Evolutionary conservation across 2,329 filamentous ascomycete species (phyloP).

Genomic region (Aspergillus fumigatiaffinis): DNA sequence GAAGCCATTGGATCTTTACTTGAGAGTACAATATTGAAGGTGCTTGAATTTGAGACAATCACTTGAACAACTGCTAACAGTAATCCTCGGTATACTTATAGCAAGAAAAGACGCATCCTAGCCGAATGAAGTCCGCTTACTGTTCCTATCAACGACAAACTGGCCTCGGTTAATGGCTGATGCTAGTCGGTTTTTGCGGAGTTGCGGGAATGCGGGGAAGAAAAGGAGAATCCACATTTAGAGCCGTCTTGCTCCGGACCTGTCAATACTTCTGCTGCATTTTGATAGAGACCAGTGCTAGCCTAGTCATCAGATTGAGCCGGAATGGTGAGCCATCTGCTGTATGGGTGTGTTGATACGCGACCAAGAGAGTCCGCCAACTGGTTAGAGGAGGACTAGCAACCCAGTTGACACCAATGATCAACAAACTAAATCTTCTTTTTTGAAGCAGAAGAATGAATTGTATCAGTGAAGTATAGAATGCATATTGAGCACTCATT

Average conservation of each 20-base stretch:
- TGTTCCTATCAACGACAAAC: background rate
- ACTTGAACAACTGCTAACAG: background rate
- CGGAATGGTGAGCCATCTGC: background rate
- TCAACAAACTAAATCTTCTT: background rate
- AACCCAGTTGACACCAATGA: background rate
- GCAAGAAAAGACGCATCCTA: background rate
- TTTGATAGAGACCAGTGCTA: background rate
- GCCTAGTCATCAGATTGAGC: background rate
- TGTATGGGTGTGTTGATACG: background rate
- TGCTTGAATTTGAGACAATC: background rate
- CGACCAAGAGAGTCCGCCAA: background rate
- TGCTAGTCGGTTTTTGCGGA: background rate
- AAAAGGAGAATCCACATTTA: background rate
- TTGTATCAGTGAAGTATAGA: background rate
- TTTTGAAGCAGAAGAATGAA: background rate
- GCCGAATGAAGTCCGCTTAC: background rate
- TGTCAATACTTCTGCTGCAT: background rate
- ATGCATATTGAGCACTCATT: background rate
- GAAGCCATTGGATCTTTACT: conserved; percentile 11
- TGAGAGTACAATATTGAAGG: background rate
- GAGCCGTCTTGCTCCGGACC: too few species aligned
- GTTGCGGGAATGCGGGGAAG: background rate
- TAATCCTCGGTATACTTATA: background rate
- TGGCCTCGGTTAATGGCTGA: background rate
- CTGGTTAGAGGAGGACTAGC: background rate